Evolutionary conservation across 1,284 basidiomycete genomes (phyloP).

Genomic region (Austroboletus niveus): DNA sequence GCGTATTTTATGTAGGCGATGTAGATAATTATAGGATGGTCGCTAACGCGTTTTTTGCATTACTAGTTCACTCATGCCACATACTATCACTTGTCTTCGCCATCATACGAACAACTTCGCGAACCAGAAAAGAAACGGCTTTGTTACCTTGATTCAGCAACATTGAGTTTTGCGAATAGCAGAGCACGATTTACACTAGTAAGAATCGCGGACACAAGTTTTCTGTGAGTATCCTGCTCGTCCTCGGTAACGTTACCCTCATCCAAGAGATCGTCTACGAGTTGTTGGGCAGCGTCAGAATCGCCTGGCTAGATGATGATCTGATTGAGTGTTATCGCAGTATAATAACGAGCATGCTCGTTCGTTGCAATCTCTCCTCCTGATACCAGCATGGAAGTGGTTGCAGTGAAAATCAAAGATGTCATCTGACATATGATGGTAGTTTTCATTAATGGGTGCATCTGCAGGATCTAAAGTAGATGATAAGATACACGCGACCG

Average conservation of each 20-base stretch:
- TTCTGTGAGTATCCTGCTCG: constrained; percentile 75
- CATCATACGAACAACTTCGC: background rate
- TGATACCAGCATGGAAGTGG: constrained; percentile 32
- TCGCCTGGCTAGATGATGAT: constrained; percentile 78
- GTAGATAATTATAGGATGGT: no score
- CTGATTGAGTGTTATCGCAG: constrained; percentile 93
- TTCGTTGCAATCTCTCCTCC: constrained; percentile 38
- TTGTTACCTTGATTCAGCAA: constrained; percentile 50
- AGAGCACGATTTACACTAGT: constrained; percentile 95
- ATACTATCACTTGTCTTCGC: no score
- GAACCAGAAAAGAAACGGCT: constrained; percentile 3
- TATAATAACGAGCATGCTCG: constrained; percentile 84
- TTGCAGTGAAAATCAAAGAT: constrained; percentile 59
- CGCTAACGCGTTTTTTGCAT: no score
- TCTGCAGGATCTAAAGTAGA: constrained; percentile 85
- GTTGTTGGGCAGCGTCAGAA: constrained; percentile 73
- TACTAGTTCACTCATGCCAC: no score
- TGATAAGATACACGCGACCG: constrained; percentile 84
- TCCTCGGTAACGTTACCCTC: constrained; percentile 40
- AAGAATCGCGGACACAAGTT: constrained; percentile 87
- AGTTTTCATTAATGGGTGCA: constrained; percentile 92
- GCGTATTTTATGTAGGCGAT: no score
- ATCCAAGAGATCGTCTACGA: constrained; percentile 84
- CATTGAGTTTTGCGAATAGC: constrained; percentile 82
- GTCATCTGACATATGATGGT: constrained; percentile 91